Evolutionary conservation across 2,329 filamentous ascomycete genomes (phyloP), one percentile per base, ranked within the genome.

Genomic region (Venturia asperata): DNA sequence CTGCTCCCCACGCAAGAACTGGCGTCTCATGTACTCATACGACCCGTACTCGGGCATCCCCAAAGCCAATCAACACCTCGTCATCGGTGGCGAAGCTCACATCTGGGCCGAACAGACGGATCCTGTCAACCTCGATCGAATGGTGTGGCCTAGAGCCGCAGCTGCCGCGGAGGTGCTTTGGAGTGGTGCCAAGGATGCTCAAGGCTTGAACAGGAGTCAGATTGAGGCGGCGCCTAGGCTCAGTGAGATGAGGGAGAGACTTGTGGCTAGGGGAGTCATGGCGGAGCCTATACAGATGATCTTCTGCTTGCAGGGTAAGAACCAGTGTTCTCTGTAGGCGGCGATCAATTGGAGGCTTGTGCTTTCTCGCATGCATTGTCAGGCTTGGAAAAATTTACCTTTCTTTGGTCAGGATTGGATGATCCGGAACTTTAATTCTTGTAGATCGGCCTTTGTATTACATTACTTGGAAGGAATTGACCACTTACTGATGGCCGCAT

Each of bases 51-150:
- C 78, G 2, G 84, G 84, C 58, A 80, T 96, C 5, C 83, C 87
- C 0, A 77, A 76, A 11, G 80, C 86, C 34, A 75, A 85, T 55
- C 83, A 85, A 34, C 81, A 87, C 71, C 82, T 90, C 15, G 87
- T 96, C 2, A 75, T 94, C 10, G 92, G 92, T 56, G 92, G 91
- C 34, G 92, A 96, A 77, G 85, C 88, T 19, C 88, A 90, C 65
- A 83, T 91, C 66, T 96, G 91, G 91, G 84, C 83, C 68, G 92
- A 96, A 73, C 83, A 85, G 78, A 88, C 87, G 7, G 92, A 96
- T 75, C 77, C 84, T 3, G 78, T 85, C n/a, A 92, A 87, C 73
- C 74, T 96, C 17, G 90, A 96, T 77, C 78, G 79, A 43, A 85
- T 90, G 74, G 77, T 93, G 10, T 96, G 91, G 91, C 91, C 91